These are phyloP conservation scores for Lepidium campestre DNA, from an alignment of 441 rosid genomes.

Conservation along the genomic window DNA sequence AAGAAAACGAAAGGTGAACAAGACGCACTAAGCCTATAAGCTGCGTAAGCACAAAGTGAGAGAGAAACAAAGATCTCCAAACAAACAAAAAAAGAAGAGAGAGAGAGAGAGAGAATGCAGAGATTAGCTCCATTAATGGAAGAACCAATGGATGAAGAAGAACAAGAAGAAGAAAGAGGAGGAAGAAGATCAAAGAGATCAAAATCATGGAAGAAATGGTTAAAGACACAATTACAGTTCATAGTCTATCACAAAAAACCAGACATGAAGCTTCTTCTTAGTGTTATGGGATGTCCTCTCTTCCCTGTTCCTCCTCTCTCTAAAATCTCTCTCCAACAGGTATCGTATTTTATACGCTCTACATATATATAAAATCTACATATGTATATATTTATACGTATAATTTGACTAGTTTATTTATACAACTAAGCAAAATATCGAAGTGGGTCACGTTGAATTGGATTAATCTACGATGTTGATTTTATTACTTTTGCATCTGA, in stretches of 20 bases:
- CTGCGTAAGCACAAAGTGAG: slow-evolving; percentile 24
- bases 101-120: slow-evolving; percentile 11
- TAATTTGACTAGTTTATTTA: not conserved
- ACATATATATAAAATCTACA: not conserved
- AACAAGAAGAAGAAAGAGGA: slow-evolving; percentile 12
- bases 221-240: slow-evolving; percentile 49
- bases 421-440: not conserved
- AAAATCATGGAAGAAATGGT: slow-evolving; percentile 65
- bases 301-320: slow-evolving; percentile 58
- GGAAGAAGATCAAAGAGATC: slow-evolving; percentile 14
- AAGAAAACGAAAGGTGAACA: slow-evolving; percentile 35
- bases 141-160: slow-evolving; percentile 62
- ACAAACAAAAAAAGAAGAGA: not conserved
- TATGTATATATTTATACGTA: not conserved
- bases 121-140: slow-evolving; percentile 70
- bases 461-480: not conserved
- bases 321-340: slow-evolving; percentile 45
- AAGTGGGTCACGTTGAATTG: not conserved
- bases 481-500: not conserved
- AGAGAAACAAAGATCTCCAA: slow-evolving; percentile 1
- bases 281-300: slow-evolving; percentile 86
- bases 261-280: slow-evolving; percentile 53
- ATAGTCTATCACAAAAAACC: slow-evolving; percentile 44
- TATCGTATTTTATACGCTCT: slow-evolving; percentile 25
- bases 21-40: slow-evolving; percentile 32